phyloP scores from a whole-genome alignment of 148 eudicot genomes.

The Talinum fruticosum region DNA sequence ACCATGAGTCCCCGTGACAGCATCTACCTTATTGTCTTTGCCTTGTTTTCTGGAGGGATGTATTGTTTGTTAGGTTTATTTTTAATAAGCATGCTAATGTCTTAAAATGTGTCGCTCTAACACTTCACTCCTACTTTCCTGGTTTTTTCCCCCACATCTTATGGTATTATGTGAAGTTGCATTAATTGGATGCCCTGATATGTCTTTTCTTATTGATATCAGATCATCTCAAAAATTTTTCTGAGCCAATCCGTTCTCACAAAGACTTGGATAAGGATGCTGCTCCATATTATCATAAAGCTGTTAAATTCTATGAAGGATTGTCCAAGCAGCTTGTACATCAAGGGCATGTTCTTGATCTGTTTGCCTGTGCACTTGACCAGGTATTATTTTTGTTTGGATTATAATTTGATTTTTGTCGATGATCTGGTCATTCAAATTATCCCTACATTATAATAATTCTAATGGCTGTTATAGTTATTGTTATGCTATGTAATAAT shows the following conservation, averaged over 20 bases:
- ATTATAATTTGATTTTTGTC: conserved; percentile 1
- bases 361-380: conserved; percentile 97
- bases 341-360: conserved; percentile 94
- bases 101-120: background rate
- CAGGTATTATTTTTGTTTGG: conserved; percentile 55
- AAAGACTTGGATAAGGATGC: conserved; percentile 98
- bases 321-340: conserved; percentile 89
- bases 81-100: background rate
- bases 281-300: conserved; percentile 83
- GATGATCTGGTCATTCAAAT: background rate
- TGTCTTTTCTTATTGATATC: conserved; percentile 15
- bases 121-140: background rate
- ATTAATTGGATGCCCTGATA: background rate
- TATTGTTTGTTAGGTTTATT: background rate
- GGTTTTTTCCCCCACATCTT: background rate
- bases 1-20: background rate
- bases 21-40: background rate
- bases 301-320: conserved; percentile 86
- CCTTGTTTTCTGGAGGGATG: background rate
- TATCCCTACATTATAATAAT: conserved; percentile 3
- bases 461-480: background rate
- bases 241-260: conserved; percentile 97
- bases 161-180: background rate
- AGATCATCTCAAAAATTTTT: conserved; percentile 86
- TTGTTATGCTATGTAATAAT: background rate